A percentile compares a stretch with the other conserved stretches of the same genome.
Evolutionary conservation across 1,284 basidiomycete genomes (phyloP).

Genomic region (Fomitopsis betulina): DNA sequence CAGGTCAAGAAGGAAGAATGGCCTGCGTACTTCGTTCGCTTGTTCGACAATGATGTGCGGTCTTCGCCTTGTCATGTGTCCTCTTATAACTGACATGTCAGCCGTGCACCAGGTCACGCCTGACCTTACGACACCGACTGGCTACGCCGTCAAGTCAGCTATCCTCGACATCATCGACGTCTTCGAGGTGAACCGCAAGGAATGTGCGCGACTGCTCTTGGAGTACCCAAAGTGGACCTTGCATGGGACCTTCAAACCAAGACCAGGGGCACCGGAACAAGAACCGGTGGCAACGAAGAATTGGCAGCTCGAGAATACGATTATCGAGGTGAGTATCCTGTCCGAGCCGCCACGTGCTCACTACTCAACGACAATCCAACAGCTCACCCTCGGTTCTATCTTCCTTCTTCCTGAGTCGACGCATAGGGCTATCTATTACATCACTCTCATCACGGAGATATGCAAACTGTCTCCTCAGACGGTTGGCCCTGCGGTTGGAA

Average conservation of each 20-base stretch:
- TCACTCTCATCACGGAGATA: slow-evolving; percentile 86
- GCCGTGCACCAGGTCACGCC: slow-evolving; percentile 61
- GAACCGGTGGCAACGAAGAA: slow-evolving; percentile 55
- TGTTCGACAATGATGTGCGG: slow-evolving; percentile 81
- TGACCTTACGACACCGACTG: slow-evolving; percentile 63
- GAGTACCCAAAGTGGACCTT: slow-evolving; percentile 86
- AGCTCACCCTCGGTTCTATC: slow-evolving; percentile 75
- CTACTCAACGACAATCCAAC: background rate
- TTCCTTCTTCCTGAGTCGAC: slow-evolving; percentile 77
- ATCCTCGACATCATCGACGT: slow-evolving; percentile 86
- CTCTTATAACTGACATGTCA: background rate
- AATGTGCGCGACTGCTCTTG: slow-evolving; percentile 84
- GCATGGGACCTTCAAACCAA: slow-evolving; percentile 80
- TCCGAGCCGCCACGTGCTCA: no score
- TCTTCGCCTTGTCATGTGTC: slow-evolving; percentile 20
- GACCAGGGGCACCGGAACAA: slow-evolving; percentile 46
- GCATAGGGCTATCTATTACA: slow-evolving; percentile 84
- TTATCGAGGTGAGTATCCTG: slow-evolving; percentile 62
- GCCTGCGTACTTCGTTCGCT: slow-evolving; percentile 63
- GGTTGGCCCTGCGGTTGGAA: slow-evolving; percentile 94
- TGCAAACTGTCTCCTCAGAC: slow-evolving; percentile 90
- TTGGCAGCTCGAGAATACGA: slow-evolving; percentile 76
- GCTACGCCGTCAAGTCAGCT: slow-evolving; percentile 77
- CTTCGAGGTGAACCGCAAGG: slow-evolving; percentile 96
- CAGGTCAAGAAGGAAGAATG: slow-evolving; percentile 75